These are phyloP conservation scores for Trametes meyenii DNA, from an alignment of 768 basidiomycete species.

Conservation along the genomic window DNA sequence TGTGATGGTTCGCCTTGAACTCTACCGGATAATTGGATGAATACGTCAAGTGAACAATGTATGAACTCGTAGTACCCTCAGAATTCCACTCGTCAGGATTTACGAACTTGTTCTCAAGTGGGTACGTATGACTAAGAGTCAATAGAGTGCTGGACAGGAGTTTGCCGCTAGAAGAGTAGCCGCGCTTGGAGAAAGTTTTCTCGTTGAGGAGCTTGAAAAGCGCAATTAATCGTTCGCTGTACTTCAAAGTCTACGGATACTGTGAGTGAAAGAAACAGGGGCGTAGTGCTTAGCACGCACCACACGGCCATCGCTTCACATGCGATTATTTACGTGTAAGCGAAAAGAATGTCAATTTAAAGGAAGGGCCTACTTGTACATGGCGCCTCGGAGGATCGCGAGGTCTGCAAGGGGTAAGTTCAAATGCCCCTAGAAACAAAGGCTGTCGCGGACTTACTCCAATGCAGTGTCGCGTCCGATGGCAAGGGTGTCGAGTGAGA, in stretches of 20 bases:
- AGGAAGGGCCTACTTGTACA: constrained; percentile 63
- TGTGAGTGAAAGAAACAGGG: constrained; percentile 7
- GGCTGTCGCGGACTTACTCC: constrained; percentile 57
- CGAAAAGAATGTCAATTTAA: neutral
- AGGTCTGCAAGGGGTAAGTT: constrained; percentile 49
- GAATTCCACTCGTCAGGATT: constrained; percentile 78
- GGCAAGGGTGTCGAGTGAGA: constrained; percentile 62
- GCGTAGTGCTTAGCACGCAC: constrained; percentile 40
- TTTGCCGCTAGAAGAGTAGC: constrained; percentile 81
- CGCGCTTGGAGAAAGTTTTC: constrained; percentile 77
- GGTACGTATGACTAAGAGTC: constrained; percentile 80
- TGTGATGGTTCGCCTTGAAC: constrained; percentile 69
- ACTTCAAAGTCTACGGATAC: constrained; percentile 54
- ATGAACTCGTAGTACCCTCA: constrained; percentile 48
- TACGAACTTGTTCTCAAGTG: constrained; percentile 78
- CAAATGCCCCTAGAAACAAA: neutral
- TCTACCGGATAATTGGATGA: constrained; percentile 42
- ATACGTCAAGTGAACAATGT: neutral
- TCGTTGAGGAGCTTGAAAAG: constrained; percentile 66
- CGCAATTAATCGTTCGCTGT: constrained; percentile 61
- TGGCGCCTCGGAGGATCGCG: constrained; percentile 76
- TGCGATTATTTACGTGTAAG: neutral
- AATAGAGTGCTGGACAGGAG: constrained; percentile 70
- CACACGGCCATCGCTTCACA: constrained; percentile 53
- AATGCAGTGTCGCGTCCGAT: constrained; percentile 85